A percentile compares a stretch with the other conserved stretches of the same genome.
phyloP scores from a whole-genome alignment of 2,329 filamentous ascomycete species.

The Fusarium sp. region DNA sequence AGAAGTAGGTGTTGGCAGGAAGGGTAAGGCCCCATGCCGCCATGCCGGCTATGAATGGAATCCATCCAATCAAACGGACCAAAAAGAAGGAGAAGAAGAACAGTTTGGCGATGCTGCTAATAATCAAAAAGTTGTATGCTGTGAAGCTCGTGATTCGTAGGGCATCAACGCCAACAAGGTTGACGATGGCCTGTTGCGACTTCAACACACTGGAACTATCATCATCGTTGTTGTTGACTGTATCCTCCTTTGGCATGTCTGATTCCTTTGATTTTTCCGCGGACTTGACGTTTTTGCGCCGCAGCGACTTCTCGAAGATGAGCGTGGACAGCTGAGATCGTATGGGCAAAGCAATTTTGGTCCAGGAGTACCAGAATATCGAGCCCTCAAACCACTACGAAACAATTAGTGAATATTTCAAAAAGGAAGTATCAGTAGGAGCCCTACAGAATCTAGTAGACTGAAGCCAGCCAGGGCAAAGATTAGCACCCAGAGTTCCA shows the following conservation, averaged over 20 bases:
- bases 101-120: slow-evolving; percentile 71
- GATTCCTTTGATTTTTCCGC: slow-evolving; percentile 59
- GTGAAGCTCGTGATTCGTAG: slow-evolving; percentile 75
- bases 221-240: slow-evolving; percentile 60
- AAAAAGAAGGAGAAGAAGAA: slow-evolving; percentile 74
- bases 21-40: slow-evolving; percentile 71
- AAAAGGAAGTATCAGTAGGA: too few species aligned
- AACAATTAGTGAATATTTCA: neutral
- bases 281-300: slow-evolving; percentile 80
- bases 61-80: slow-evolving; percentile 76
- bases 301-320: slow-evolving; percentile 81
- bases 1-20: slow-evolving; percentile 75
- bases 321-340: slow-evolving; percentile 76
- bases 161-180: slow-evolving; percentile 80
- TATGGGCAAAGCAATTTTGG: slow-evolving; percentile 72
- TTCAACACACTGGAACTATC: slow-evolving; percentile 50
- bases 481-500: slow-evolving; percentile 75
- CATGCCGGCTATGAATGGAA: slow-evolving; percentile 73
- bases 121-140: slow-evolving; percentile 73
- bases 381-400: slow-evolving; percentile 69
- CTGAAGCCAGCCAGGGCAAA: slow-evolving; percentile 70
- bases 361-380: slow-evolving; percentile 74
- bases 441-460: slow-evolving; percentile 59
- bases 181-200: slow-evolving; percentile 77
- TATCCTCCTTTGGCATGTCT: slow-evolving; percentile 47